A percentile compares a stretch with the other conserved stretches of the same genome.
Evolutionary conservation across 108 stramenopile species (phyloP).

Genomic region (Conticribra guillardii): DNA sequence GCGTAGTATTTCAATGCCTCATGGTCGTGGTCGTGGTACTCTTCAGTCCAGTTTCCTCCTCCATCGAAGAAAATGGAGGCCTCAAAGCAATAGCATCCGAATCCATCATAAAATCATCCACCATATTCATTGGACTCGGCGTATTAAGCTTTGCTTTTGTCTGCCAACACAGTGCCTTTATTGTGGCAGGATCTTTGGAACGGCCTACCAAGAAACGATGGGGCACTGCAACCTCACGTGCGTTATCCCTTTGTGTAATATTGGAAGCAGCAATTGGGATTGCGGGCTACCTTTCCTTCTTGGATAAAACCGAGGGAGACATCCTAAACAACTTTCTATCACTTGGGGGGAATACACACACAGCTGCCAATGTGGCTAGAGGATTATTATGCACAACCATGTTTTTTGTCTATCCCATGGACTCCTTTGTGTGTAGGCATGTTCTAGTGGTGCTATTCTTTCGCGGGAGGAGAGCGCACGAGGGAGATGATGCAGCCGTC

Average conservation of each 20-base stretch:
- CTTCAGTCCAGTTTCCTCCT: constrained; percentile 33
- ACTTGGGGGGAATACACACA: constrained; percentile 15
- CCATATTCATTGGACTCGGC: constrained; percentile 48
- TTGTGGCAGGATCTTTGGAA: constrained; percentile 49
- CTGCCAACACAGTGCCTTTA: constrained; percentile 56
- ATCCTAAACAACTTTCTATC: constrained; percentile 80
- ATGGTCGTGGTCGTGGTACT: constrained; percentile 37
- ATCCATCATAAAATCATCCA: constrained; percentile 23
- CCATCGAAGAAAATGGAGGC: constrained; percentile 37
- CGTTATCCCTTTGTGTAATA: constrained; percentile 36
- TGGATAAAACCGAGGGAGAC: constrained; percentile 54
- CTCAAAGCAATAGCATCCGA: constrained; percentile 25
- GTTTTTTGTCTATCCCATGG: constrained; percentile 63
- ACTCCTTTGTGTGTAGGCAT: constrained; percentile 54
- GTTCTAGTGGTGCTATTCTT: constrained; percentile 52
- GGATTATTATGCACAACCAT: constrained; percentile 49
- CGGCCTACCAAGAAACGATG: constrained; percentile 42
- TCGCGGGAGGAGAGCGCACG: constrained; percentile 51
- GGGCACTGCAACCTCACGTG: constrained; percentile 39
- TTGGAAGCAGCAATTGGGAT: constrained; percentile 41
- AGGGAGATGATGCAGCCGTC: constrained; percentile 72
- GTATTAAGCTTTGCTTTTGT: constrained; percentile 50
- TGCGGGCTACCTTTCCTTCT: constrained; percentile 44
- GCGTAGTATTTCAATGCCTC: constrained; percentile 35
- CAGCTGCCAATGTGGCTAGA: constrained; percentile 51